Evolutionary conservation across 495 filamentous ascomycete genomes (phyloP), one percentile per base, ranked within the genome.

Genomic region (Aspergillus ellipticus): DNA sequence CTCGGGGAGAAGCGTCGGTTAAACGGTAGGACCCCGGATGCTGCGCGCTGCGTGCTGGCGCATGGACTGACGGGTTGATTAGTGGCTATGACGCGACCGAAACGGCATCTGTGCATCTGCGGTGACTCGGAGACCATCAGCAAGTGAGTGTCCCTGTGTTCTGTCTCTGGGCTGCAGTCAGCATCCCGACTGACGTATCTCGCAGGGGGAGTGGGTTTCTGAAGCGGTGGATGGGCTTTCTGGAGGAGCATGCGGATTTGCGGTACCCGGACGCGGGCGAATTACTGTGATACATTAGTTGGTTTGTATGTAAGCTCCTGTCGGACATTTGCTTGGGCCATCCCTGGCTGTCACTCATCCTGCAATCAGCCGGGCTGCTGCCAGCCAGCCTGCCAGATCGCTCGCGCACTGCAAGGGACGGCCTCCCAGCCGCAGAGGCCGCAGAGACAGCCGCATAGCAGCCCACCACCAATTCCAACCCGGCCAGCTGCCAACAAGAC

Each of bases 61-160:
- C 24, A 26, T 31, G 29, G 11, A 48, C 51, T 61, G 37, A 61
- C 54, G n/a, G n/a, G n/a, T 31, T 5, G n/a, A 50, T 28, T 56
- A 92, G 90, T 97, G 50, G 94, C 94, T 11, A 96, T 97, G 90
- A 97, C 94, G 39, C 82, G 94, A 42, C 89, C 94, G 8, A 92
- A 89, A 70, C 81, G 94, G 46, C 93, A 92, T 65, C 77, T 98
- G 10, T 92, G 89, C 55, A 83, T 97, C 35, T 87, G 96, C 58
- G 94, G 93, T 11, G 93, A 97, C 66, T 90, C 89, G 37, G 94
- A 97, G 68, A 97, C 92, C 17, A 88, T 96, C 37, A 86, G 85
- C 70, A 79, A 79, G 89, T 90, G 74, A 79, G 87, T 82, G 20
- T 11, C 10, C 19, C 35, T n/a, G n/a, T n/a, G n/a, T n/a, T n/a